Percentiles rank a stretch among this genome's conserved stretches.
Evolutionary conservation across 768 basidiomycete genomes (phyloP).

Genomic region (Coprinopsis cinerea): DNA sequence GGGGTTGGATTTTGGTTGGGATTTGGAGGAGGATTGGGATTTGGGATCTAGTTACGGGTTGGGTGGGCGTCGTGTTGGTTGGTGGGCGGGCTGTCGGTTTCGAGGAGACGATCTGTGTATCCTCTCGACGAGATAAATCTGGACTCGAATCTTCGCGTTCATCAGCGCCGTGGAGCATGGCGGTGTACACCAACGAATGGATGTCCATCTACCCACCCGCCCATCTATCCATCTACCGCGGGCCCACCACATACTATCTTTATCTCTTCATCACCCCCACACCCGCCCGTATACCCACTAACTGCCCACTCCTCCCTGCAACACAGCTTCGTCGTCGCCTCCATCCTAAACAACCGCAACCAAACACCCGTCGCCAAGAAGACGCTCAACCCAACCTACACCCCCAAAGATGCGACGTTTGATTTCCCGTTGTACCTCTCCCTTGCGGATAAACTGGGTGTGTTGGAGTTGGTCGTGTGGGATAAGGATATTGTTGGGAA

Average conservation of each 20-base stretch:
- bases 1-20: background rate
- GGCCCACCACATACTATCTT: background rate
- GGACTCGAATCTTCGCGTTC: no score
- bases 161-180: no score
- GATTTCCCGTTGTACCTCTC: conserved; percentile 83
- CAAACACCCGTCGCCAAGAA: conserved; percentile 76
- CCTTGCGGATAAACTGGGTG: conserved; percentile 64
- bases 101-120: no score
- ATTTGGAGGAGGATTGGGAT: no score
- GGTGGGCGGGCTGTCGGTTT: no score
- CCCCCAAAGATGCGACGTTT: conserved; percentile 73
- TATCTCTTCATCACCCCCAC: background rate
- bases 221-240: background rate
- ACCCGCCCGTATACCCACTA: background rate
- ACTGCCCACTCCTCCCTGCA: background rate
- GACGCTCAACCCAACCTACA: conserved; percentile 61
- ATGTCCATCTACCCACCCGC: background rate
- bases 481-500: conserved; percentile 87
- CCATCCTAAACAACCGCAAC: conserved; percentile 48
- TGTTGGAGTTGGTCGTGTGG: conserved; percentile 86
- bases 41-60: background rate
- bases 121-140: no score
- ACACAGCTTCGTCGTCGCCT: conserved; percentile 64
- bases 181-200: no score
- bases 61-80: no score